Conservation (phyloP, 768 basidiomycete genomes). For the Xanthoconium purpureum region DNA sequence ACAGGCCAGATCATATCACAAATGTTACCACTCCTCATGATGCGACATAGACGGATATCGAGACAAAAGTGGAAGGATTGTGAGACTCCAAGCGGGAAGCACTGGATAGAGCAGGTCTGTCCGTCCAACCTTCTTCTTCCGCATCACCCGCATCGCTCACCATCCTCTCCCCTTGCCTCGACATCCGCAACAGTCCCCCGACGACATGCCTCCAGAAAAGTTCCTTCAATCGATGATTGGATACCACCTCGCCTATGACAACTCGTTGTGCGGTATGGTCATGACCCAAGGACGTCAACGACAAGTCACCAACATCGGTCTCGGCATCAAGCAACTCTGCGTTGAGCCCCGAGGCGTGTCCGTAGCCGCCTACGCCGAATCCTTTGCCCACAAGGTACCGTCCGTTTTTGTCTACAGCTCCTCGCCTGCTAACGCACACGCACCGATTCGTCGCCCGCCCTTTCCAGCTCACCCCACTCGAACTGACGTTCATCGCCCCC, state of each 20-base stretch:
- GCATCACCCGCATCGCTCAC: not conserved
- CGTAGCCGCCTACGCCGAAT: constrained; percentile 66
- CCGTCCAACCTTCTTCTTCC: not conserved
- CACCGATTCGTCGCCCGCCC: not conserved
- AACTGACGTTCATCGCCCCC: constrained; percentile 50
- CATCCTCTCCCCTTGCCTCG: not conserved
- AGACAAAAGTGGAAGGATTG: constrained; percentile 71
- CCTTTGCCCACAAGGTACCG: constrained; percentile 69
- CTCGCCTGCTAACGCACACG: no score
- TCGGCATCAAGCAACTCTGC: constrained; percentile 69
- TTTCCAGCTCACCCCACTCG: constrained; percentile 42
- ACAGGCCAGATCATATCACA: constrained; percentile 69
- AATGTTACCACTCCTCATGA: constrained; percentile 80
- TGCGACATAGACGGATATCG: constrained; percentile 79
- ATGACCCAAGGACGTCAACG: constrained; percentile 77
- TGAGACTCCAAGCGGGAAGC: constrained; percentile 60
- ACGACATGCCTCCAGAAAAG: constrained; percentile 61
- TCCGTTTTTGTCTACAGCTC: not conserved
- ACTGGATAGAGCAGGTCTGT: constrained; percentile 77
- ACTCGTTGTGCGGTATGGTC: constrained; percentile 76
- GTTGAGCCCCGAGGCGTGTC: constrained; percentile 60
- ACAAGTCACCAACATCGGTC: constrained; percentile 77
- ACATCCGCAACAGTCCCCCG: constrained; percentile 40
- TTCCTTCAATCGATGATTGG: constrained; percentile 75
- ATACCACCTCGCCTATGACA: constrained; percentile 68